Evolutionary conservation across 108 stramenopile species (phyloP).

Genomic region (Aureococcus anophagefferens): DNA sequence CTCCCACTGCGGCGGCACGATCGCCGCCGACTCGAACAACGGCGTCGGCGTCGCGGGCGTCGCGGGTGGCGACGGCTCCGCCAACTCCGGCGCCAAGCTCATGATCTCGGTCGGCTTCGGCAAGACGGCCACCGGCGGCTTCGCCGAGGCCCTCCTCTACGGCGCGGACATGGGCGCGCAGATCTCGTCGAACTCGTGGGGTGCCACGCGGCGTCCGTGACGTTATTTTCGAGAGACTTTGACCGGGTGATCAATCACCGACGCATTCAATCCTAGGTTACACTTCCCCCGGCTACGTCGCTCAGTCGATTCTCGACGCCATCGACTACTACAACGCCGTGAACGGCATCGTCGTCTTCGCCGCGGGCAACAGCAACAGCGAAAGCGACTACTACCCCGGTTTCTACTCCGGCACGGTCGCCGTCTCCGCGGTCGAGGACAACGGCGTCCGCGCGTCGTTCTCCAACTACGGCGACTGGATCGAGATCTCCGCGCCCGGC

Average conservation of each 20-base stretch:
- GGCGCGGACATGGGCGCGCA: neutral
- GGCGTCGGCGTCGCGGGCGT: slow-evolving; percentile 14
- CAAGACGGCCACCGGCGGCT: neutral
- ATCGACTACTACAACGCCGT: neutral
- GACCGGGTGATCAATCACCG: too few species aligned
- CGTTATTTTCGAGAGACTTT: too few species aligned
- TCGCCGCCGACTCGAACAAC: slow-evolving; percentile 8
- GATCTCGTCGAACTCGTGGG: neutral
- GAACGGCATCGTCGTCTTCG: slow-evolving; percentile 15
- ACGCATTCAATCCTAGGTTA: too few species aligned
- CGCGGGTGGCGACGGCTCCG: slow-evolving; percentile 1
- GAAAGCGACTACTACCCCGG: slow-evolving; percentile 15
- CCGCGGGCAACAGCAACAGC: slow-evolving; percentile 14
- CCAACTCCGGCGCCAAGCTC: neutral
- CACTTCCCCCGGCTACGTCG: slow-evolving; percentile 1
- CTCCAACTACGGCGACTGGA: slow-evolving; percentile 19
- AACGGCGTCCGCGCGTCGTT: slow-evolving; percentile 7
- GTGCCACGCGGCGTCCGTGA: too few species aligned
- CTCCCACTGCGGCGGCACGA: slow-evolving; percentile 22
- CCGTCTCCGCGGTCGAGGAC: slow-evolving; percentile 12
- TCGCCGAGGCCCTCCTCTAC: neutral
- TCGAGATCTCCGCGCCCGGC: slow-evolving; percentile 18
- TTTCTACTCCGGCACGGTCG: neutral
- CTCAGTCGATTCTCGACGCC: slow-evolving; percentile 6
- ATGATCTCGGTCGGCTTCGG: slow-evolving; percentile 1